Conservation (phyloP, 2,329 filamentous ascomycete genomes). For the Fusarium transvaalense region DNA sequence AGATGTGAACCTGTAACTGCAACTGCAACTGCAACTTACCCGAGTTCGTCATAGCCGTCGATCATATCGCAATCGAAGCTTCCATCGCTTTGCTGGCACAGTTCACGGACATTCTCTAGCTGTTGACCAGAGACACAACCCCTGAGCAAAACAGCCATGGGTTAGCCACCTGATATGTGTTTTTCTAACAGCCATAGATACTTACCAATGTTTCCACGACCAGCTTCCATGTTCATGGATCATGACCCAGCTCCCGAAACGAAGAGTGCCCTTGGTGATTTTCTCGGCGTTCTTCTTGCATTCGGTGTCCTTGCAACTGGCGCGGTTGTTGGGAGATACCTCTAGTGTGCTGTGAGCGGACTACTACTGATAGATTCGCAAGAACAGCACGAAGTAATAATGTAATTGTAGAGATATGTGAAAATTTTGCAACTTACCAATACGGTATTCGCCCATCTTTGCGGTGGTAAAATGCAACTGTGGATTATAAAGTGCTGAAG, state of each 20-base stretch:
- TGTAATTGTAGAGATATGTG: background rate
- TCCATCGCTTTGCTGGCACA: slow-evolving; percentile 61
- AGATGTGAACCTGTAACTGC: background rate
- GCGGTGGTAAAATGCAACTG: slow-evolving; percentile 13
- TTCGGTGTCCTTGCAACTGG: slow-evolving; percentile 77
- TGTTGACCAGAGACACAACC: slow-evolving; percentile 87
- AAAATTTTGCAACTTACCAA: slow-evolving; percentile 56
- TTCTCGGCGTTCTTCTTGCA: slow-evolving; percentile 80
- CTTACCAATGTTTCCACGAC: slow-evolving; percentile 89
- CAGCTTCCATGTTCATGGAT: slow-evolving; percentile 73
- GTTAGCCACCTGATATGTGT: slow-evolving; percentile 3
- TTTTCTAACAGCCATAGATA: slow-evolving; percentile 9
- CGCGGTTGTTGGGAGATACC: slow-evolving; percentile 75
- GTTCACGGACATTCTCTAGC: slow-evolving; percentile 73
- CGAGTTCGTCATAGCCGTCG: slow-evolving; percentile 84
- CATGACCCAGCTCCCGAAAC: slow-evolving; percentile 80
- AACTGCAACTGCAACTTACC: slow-evolving; percentile 55
- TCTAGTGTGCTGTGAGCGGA: slow-evolving; percentile 64
- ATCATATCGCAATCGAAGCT: slow-evolving; percentile 73
- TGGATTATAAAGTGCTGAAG: slow-evolving; percentile 14
- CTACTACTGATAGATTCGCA: slow-evolving; percentile 12
- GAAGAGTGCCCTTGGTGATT: slow-evolving; percentile 82
- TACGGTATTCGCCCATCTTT: slow-evolving; percentile 61
- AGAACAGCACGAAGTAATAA: slow-evolving; percentile 1
- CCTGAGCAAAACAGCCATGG: slow-evolving; percentile 63